Evolutionary conservation across 1,284 basidiomycete species (phyloP).

Genomic region (Leccinum fallax): DNA sequence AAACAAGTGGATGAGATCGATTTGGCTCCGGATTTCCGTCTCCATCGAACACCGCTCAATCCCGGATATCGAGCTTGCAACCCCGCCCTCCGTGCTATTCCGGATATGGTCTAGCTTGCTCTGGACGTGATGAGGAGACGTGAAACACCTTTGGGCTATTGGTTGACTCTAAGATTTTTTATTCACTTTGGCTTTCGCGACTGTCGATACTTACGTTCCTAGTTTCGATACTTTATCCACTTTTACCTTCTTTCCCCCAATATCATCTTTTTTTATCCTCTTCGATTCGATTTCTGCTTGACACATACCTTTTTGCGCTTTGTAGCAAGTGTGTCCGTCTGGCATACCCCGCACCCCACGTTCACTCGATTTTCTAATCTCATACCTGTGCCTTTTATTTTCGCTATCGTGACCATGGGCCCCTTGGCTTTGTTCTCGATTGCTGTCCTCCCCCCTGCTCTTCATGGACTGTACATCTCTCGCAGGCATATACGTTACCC

Average conservation of each 20-base stretch:
- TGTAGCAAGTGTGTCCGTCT: conserved; percentile 28
- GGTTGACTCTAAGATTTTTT: conserved; percentile 53
- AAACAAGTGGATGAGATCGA: conserved; percentile 45
- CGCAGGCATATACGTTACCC: conserved; percentile 28
- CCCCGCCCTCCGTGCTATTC: conserved; percentile 1
- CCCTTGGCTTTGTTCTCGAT: conserved; percentile 23
- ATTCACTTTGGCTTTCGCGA: conserved; percentile 44
- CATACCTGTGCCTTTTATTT: conserved; percentile 36
- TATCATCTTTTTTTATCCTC: conserved; percentile 13
- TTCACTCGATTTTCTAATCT: conserved; percentile 27
- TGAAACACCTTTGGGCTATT: conserved; percentile 57
- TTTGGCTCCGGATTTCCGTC: conserved; percentile 41
- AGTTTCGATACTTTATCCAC: conserved; percentile 39
- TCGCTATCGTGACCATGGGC: conserved; percentile 27
- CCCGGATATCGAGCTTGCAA: conserved; percentile 9
- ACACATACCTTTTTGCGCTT: conserved; percentile 23
- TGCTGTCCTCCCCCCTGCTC: conserved; percentile 22
- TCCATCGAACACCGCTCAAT: conserved; percentile 9
- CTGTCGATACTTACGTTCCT: conserved; percentile 35
- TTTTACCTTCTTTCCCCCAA: conserved; percentile 18
- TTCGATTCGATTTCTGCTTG: conserved; percentile 18
- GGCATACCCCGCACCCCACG: conserved; percentile 30
- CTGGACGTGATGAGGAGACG: conserved; percentile 15
- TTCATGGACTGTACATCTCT: conserved; percentile 24
- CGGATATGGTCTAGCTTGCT: conserved; percentile 7